Percentiles rank a stretch among this genome's conserved stretches.
These are phyloP conservation scores for Sarocladium brachiariae DNA, from an alignment of 2,329 filamentous ascomycete genomes.

Conservation along the genomic window DNA sequence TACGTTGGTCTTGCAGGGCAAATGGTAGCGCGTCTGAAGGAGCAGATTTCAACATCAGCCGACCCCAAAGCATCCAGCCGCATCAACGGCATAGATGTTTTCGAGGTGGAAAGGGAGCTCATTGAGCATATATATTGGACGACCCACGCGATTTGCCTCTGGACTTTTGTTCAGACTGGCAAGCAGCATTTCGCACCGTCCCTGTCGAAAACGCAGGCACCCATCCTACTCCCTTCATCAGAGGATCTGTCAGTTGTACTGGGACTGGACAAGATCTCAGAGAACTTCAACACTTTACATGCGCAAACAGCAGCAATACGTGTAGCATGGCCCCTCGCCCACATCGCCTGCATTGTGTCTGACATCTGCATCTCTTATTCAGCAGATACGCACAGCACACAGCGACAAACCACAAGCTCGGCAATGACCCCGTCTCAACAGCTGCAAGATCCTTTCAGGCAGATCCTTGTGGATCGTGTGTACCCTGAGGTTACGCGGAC, in stretches of 20 bases:
- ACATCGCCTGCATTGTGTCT: constrained; percentile 24
- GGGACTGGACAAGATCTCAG: constrained; percentile 27
- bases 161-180: constrained; percentile 30
- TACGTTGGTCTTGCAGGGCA: constrained; percentile 27
- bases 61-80: constrained; percentile 24
- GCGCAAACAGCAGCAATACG: constrained; percentile 26
- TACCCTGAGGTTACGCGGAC: constrained; percentile 23
- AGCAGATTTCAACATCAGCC: constrained; percentile 21
- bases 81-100: constrained; percentile 34
- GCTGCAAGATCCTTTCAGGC: too few species aligned
- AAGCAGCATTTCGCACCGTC: constrained; percentile 18
- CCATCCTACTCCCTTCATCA: constrained; percentile 22
- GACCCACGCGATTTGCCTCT: constrained; percentile 30
- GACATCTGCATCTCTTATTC: constrained; percentile 22
- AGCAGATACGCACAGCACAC: constrained; percentile 12
- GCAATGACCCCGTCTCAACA: too few species aligned
- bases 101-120: constrained; percentile 32
- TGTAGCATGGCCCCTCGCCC: constrained; percentile 28
- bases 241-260: constrained; percentile 24
- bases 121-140: constrained; percentile 33
- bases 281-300: constrained; percentile 29
- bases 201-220: constrained; percentile 18
- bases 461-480: constrained; percentile 15
- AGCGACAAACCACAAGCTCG: too few species aligned
- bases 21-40: constrained; percentile 24